These are phyloP conservation scores for Penicillium palitans DNA, from an alignment of 2,329 filamentous ascomycete genomes.

Conservation along the genomic window DNA sequence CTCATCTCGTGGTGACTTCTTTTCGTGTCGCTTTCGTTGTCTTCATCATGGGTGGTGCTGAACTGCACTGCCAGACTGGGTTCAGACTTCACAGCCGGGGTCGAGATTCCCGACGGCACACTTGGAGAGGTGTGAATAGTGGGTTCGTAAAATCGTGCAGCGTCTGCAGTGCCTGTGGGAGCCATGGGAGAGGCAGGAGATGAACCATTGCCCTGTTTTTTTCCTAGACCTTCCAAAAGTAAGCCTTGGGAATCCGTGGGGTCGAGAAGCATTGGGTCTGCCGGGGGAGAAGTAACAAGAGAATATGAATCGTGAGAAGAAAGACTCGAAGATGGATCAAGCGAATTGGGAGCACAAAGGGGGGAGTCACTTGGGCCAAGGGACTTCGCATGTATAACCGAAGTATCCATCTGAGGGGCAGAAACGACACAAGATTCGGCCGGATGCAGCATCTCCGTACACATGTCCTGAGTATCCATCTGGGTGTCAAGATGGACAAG, in stretches of 20 bases:
- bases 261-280: conserved; percentile 18
- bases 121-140: conserved; percentile 23
- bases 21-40: conserved; percentile 31
- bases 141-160: conserved; percentile 17
- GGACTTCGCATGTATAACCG: not conserved
- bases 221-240: conserved; percentile 25
- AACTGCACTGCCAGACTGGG: conserved; percentile 33
- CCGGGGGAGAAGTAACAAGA: conserved; percentile 3
- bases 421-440: not conserved
- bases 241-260: conserved; percentile 19
- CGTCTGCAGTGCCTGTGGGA: conserved; percentile 29
- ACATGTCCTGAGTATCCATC: not conserved
- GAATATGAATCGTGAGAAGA: not conserved
- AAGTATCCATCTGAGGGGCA: not conserved
- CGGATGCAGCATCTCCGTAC: not conserved
- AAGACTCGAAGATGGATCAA: not conserved
- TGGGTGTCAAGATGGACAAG: not conserved
- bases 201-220: conserved; percentile 19
- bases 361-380: not conserved
- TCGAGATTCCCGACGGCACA: conserved; percentile 16
- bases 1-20: conserved; percentile 34
- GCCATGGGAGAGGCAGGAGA: conserved; percentile 20
- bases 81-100: conserved; percentile 19
- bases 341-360: not conserved
- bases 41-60: conserved; percentile 27